phyloP scores from a whole-genome alignment of 305 asterid species.

The Fraxinus paxiana region DNA sequence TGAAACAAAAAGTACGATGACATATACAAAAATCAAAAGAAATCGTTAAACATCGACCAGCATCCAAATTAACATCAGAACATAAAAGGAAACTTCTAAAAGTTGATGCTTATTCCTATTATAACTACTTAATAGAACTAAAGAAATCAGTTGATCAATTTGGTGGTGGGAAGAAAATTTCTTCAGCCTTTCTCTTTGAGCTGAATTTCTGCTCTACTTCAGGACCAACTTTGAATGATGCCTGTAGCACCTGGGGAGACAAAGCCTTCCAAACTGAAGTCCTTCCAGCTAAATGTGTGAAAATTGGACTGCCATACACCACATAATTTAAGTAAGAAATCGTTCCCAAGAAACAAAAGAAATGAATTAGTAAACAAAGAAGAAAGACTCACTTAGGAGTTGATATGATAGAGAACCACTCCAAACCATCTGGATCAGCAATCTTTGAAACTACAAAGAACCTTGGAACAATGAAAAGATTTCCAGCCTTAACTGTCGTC shows the following conservation, averaged over 20 bases:
- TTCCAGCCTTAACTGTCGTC: conserved; percentile 57
- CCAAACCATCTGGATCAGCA: conserved; percentile 48
- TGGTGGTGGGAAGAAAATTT: background rate
- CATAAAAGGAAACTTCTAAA: background rate
- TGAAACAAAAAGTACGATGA: background rate
- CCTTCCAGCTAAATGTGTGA: background rate
- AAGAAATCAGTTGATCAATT: background rate
- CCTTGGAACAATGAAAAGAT: conserved; percentile 68
- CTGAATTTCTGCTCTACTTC: background rate
- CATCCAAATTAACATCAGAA: too few species aligned
- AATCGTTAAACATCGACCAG: background rate
- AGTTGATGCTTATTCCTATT: background rate
- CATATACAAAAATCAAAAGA: background rate
- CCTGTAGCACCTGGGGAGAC: background rate
- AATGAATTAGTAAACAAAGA: too few species aligned
- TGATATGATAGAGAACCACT: conserved; percentile 53
- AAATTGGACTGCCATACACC: background rate
- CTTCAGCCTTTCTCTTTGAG: background rate
- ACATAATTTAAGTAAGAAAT: background rate
- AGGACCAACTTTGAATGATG: background rate
- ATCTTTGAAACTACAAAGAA: conserved; percentile 73
- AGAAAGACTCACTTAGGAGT: conserved; percentile 39
- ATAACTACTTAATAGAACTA: background rate
- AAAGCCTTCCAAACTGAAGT: background rate
- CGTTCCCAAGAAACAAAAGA: background rate